Conservation (phyloP, 2,329 filamentous ascomycete genomes). For the Alternaria longipes region DNA sequence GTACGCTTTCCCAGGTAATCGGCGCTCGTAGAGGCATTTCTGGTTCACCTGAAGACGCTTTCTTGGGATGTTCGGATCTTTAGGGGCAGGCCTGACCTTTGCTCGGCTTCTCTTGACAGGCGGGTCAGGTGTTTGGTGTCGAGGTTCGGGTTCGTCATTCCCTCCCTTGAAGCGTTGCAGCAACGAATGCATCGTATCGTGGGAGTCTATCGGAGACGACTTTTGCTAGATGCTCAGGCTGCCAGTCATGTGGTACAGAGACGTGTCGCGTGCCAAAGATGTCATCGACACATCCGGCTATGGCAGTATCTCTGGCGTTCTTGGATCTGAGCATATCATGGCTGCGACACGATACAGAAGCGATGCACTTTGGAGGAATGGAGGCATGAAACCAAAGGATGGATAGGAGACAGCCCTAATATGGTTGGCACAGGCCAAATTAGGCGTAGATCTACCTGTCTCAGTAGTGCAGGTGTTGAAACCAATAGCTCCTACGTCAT, state of each 20-base stretch:
- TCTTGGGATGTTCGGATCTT: constrained; percentile 38
- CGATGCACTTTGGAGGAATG: not conserved
- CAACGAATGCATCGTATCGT: constrained; percentile 21
- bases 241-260: not conserved
- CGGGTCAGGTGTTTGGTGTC: constrained; percentile 1
- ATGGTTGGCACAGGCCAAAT: constrained; percentile 1
- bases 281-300: constrained; percentile 5
- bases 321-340: not conserved
- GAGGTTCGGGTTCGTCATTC: constrained; percentile 5
- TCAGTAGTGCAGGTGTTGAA: constrained; percentile 3
- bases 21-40: constrained; percentile 60
- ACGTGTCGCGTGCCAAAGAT: not conserved
- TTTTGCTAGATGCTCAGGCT: not conserved
- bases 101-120: constrained; percentile 19
- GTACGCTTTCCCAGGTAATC: constrained; percentile 58
- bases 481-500: constrained; percentile 5
- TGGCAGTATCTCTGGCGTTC: not conserved
- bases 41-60: constrained; percentile 42
- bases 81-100: constrained; percentile 18
- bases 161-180: constrained; percentile 16
- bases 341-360: not conserved
- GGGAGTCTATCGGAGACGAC: not conserved
- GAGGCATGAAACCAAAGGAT: not conserved
- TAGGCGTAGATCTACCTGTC: constrained; percentile 1
- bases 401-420: not conserved